phyloP scores from a whole-genome alignment of 2,329 filamentous ascomycete species.

The Curvularia lunata region DNA sequence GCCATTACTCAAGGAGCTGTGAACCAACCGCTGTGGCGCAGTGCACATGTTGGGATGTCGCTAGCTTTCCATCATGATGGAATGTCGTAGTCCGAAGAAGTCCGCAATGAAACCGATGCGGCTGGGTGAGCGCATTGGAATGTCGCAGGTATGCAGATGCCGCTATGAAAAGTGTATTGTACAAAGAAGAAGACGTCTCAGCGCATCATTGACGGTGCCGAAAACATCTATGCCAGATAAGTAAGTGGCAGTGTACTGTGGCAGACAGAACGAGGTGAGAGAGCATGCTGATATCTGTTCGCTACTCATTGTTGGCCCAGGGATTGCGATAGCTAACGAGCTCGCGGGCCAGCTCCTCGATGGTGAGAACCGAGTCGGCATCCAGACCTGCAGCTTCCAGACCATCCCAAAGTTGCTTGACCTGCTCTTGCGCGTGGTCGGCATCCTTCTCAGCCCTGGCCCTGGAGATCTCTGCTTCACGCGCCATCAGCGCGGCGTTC shows the following conservation, averaged over 20 bases:
- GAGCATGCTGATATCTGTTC: not conserved
- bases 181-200: not conserved
- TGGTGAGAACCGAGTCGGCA: slow-evolving; percentile 14
- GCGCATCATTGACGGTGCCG: not conserved
- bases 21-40: no score
- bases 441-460: not conserved
- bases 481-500: no score
- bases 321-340: not conserved
- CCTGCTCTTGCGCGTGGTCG: slow-evolving; percentile 16
- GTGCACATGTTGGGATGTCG: not conserved
- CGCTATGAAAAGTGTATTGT: not conserved
- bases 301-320: not conserved
- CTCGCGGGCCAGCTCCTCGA: slow-evolving; percentile 14
- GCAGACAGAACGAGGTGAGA: not conserved
- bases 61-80: not conserved
- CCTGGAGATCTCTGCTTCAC: no score
- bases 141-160: not conserved
- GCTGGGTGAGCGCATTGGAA: not conserved
- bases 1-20: no score
- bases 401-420: slow-evolving; percentile 19
- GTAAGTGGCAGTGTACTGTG: not conserved
- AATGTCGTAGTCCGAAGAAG: not conserved
- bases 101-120: not conserved
- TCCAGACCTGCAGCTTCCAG: slow-evolving; percentile 19
- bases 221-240: not conserved